Conservation (phyloP, 78 protist species). For the Polysphondylium violaceum region DNA sequence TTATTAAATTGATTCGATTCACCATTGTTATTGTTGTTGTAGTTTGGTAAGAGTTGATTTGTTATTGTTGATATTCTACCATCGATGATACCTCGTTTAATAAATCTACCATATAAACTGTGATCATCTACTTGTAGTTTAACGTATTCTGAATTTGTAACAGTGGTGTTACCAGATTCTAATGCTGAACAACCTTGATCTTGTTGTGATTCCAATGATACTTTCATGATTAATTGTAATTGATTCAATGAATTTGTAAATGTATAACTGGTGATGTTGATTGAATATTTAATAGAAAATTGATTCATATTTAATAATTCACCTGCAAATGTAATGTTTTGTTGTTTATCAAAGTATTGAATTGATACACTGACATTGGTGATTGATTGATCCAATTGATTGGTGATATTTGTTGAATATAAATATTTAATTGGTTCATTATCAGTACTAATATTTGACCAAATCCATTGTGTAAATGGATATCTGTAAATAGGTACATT, state of each 20-base stretch:
- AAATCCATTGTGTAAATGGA: not conserved
- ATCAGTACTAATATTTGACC: not conserved
- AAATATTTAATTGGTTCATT: too few species aligned
- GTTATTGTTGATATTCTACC: constrained; percentile 16
- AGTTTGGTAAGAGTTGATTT: not conserved
- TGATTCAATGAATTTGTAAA: not conserved
- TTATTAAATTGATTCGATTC: constrained; percentile 3
- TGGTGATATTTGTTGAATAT: not conserved
- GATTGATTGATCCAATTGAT: not conserved
- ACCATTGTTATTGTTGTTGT: not conserved
- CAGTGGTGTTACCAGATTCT: constrained; percentile 17
- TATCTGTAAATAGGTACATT: not conserved
- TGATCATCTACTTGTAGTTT: constrained; percentile 7
- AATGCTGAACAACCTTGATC: not conserved
- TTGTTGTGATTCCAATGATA: not conserved
- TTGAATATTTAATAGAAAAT: constrained; percentile 18
- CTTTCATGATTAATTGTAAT: constrained; percentile 11
- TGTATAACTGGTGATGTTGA: not conserved
- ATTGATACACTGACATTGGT: constrained; percentile 4
- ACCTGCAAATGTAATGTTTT: not conserved
- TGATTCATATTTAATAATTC: not conserved
- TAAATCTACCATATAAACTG: constrained; percentile 11
- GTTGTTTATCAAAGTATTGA: not conserved
- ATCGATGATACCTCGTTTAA: constrained; percentile 19
- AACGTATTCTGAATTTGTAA: not conserved